A percentile compares a stretch with the other conserved stretches of the same genome.
Evolutionary conservation across 306 rosid genomes (phyloP).

Genomic region (Quercus variabilis): DNA sequence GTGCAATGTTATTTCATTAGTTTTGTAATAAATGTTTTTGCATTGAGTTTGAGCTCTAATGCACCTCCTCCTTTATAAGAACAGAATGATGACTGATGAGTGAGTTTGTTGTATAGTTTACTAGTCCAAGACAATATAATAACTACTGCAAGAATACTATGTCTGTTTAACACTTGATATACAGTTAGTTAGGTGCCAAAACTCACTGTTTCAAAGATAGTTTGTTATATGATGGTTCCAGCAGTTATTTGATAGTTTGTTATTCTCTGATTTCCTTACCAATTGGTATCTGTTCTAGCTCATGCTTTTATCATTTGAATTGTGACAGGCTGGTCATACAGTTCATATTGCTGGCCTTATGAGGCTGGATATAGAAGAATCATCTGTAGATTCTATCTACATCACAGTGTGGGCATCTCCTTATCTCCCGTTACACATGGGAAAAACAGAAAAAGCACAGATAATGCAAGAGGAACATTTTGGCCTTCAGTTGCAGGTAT

Average conservation of each 20-base stretch:
- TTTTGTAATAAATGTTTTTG: too few relatives aligned
- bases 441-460: slow-evolving; percentile 69
- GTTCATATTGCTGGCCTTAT: slow-evolving; percentile 88
- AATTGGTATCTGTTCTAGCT: slow-evolving; percentile 4
- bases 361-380: slow-evolving; percentile 89
- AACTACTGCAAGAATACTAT: too few relatives aligned
- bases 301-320: slow-evolving; percentile 13
- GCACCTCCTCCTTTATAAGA: too few relatives aligned
- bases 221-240: background rate
- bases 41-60: too few relatives aligned
- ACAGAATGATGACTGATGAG: too few relatives aligned
- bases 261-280: background rate
- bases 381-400: slow-evolving; percentile 60
- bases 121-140: too few relatives aligned
- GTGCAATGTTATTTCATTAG: background rate
- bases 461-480: slow-evolving; percentile 71
- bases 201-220: background rate
- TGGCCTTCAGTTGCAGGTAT: slow-evolving; percentile 88
- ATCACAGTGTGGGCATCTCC: slow-evolving; percentile 91
- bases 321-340: slow-evolving; percentile 76
- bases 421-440: slow-evolving; percentile 92
- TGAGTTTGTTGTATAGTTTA: too few relatives aligned
- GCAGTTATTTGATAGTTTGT: background rate
- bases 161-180: too few relatives aligned
- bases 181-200: too few relatives aligned